Conservation (phyloP, 495 filamentous ascomycete genomes). For the Hypoxylon rickii region DNA sequence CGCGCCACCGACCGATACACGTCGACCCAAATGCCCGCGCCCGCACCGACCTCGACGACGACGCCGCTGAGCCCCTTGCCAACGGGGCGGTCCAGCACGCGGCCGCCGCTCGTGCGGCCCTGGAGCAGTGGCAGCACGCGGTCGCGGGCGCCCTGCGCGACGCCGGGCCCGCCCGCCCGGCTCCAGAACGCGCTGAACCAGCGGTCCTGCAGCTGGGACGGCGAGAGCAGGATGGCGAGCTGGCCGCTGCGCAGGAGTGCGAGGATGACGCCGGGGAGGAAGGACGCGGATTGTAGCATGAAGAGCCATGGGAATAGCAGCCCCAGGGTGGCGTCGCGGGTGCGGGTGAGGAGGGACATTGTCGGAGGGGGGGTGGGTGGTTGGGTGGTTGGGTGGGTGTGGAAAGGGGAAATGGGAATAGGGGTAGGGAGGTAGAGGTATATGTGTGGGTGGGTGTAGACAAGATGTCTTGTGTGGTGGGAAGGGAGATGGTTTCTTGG, state of each 20-base stretch:
- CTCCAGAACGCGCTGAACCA: conserved; percentile 59
- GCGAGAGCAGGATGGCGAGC: conserved; percentile 40
- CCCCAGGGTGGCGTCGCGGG: conserved; percentile 18
- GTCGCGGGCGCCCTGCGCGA: conserved; percentile 33
- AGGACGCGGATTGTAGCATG: conserved; percentile 42
- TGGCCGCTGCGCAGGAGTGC: conserved; percentile 32
- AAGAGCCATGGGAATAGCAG: conserved; percentile 48
- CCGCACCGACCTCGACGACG: conserved; percentile 55
- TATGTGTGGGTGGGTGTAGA: not conserved
- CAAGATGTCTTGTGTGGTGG: not conserved
- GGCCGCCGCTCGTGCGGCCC: conserved; percentile 40
- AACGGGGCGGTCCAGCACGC: conserved; percentile 23
- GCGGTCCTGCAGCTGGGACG: conserved; percentile 39
- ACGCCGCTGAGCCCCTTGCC: conserved; percentile 36
- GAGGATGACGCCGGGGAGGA: conserved; percentile 44
- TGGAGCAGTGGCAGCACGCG: conserved; percentile 49
- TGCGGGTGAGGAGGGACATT: conserved; percentile 13
- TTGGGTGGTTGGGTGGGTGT: not conserved
- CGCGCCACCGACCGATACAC: conserved; percentile 34
- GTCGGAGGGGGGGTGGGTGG: not conserved
- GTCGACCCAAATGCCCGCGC: conserved; percentile 52
- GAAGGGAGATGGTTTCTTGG: too few relatives aligned
- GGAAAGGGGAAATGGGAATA: not conserved
- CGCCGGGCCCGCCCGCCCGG: conserved; percentile 40
- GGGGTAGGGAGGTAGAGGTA: not conserved